Evolutionary conservation across 345 rosid species (phyloP).

Genomic region (Turritis glabra): DNA sequence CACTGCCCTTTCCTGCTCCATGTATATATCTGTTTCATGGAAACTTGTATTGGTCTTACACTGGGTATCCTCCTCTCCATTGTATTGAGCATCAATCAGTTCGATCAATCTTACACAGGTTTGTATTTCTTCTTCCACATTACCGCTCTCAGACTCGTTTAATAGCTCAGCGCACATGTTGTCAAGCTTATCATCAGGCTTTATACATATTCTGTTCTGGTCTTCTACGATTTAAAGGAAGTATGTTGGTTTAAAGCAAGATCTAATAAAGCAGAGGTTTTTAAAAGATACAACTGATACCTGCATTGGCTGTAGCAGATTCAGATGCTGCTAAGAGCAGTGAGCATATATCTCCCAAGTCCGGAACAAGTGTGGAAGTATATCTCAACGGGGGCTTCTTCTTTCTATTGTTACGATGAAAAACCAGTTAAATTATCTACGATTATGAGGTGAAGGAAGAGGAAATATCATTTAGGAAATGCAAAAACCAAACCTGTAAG

Average conservation of each 20-base stretch:
- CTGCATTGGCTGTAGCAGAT: slow-evolving; percentile 19
- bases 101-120: slow-evolving; percentile 32
- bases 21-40: background rate
- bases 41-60: background rate
- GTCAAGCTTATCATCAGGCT: slow-evolving; percentile 18
- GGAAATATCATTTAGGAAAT: background rate
- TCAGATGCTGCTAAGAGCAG: slow-evolving; percentile 28
- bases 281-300: slow-evolving; percentile 5
- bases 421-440: background rate
- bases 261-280: background rate
- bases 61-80: slow-evolving; percentile 15
- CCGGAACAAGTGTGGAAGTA: slow-evolving; percentile 9
- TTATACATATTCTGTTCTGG: background rate
- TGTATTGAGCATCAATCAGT: slow-evolving; percentile 33
- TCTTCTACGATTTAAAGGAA: slow-evolving; percentile 9
- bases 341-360: slow-evolving; percentile 20
- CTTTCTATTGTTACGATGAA: slow-evolving; percentile 14
- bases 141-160: background rate
- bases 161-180: background rate
- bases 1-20: slow-evolving; percentile 47
- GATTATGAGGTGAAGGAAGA: background rate
- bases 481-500: slow-evolving; percentile 34
- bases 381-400: slow-evolving; percentile 18
- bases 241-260: background rate
- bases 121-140: slow-evolving; percentile 11